Evolutionary conservation across 371 early-diverging fungal species (phyloP).

Genomic region (Syncephalis plumigaleata): DNA sequence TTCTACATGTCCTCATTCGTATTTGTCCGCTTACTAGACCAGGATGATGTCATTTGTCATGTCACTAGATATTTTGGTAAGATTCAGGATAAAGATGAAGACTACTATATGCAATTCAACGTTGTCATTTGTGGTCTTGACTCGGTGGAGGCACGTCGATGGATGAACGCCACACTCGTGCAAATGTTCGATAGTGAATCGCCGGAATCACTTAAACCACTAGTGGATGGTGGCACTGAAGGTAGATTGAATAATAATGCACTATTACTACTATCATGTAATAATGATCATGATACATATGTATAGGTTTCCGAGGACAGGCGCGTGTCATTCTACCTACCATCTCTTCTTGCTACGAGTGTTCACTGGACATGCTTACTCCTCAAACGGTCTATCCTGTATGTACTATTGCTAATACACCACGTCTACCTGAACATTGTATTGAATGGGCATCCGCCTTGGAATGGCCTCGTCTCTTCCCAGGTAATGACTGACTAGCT

Average conservation of each 20-base stretch:
- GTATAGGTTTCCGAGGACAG: constrained; percentile 75
- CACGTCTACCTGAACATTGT: constrained; percentile 79
- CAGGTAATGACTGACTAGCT: neutral
- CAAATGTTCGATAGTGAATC: constrained; percentile 54
- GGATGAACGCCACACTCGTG: constrained; percentile 85
- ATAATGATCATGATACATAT: neutral
- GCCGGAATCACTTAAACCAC: constrained; percentile 52
- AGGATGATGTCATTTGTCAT: neutral
- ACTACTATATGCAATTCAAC: constrained; percentile 75
- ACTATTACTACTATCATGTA: no score
- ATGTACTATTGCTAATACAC: constrained; percentile 64
- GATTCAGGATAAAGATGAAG: constrained; percentile 87
- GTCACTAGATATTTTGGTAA: constrained; percentile 47
- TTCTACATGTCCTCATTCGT: no score
- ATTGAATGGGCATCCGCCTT: constrained; percentile 77
- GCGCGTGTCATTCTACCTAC: constrained; percentile 77
- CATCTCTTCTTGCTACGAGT: constrained; percentile 68
- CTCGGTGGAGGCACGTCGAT: constrained; percentile 86
- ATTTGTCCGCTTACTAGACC: no score
- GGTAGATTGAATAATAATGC: constrained; percentile 16
- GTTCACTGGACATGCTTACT: constrained; percentile 60
- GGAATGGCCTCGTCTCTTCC: constrained; percentile 66
- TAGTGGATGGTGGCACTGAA: constrained; percentile 95
- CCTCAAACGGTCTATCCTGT: constrained; percentile 37
- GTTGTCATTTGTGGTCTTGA: constrained; percentile 89